Evolutionary conservation across 2,329 filamentous ascomycete species (phyloP).

Genomic region (Thelonectria discophora): DNA sequence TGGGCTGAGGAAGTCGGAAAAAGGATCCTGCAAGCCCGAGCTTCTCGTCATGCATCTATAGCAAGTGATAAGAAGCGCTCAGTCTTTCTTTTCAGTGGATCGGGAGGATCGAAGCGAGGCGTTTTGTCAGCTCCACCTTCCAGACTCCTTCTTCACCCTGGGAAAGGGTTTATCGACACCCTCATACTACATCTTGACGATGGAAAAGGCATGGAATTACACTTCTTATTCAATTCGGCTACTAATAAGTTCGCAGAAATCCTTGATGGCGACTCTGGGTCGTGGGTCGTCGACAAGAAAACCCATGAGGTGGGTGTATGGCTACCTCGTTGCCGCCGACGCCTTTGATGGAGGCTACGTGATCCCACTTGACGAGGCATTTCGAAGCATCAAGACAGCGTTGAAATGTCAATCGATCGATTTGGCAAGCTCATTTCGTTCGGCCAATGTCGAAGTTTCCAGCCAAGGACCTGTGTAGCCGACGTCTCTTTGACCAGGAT

Average conservation of each 20-base stretch:
- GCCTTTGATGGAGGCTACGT: neutral
- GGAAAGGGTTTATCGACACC: constrained; percentile 2
- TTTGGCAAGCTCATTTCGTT: too few species aligned
- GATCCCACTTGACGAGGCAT: constrained; percentile 29
- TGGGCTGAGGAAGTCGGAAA: neutral
- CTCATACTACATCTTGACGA: constrained; percentile 1
- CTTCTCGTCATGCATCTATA: neutral
- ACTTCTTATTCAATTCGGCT: too few species aligned
- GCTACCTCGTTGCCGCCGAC: too few species aligned
- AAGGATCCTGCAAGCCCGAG: neutral
- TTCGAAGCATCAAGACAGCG: constrained; percentile 39
- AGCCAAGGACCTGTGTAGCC: too few species aligned
- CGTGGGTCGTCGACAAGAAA: neutral
- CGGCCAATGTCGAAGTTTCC: too few species aligned
- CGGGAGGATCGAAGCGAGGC: neutral
- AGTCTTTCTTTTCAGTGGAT: neutral
- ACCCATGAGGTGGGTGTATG: too few species aligned
- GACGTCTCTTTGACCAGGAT: too few species aligned
- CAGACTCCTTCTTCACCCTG: neutral
- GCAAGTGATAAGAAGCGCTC: neutral
- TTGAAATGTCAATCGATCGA: too few species aligned
- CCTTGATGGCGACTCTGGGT: constrained; percentile 6
- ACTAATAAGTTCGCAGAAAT: neutral
- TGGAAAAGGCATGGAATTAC: neutral
- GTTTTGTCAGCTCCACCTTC: constrained; percentile 3